These are phyloP conservation scores for Medicago lupulina DNA, from an alignment of 306 rosid genomes.

Conservation along the genomic window DNA sequence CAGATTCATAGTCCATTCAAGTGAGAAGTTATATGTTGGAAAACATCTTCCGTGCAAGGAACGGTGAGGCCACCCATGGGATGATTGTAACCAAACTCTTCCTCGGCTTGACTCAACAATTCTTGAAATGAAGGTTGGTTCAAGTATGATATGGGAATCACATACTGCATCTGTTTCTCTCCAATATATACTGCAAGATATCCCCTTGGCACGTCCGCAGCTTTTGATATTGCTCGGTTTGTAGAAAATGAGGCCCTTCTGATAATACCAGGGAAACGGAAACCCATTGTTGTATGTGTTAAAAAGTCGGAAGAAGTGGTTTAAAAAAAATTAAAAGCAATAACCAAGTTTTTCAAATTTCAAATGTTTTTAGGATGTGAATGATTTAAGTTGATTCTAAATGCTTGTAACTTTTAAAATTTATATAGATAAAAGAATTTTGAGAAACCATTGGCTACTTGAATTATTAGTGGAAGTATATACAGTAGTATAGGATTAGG, in stretches of 20 bases:
- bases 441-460: not conserved
- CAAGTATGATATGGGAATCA: constrained; percentile 14
- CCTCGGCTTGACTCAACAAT: not conserved
- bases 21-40: constrained; percentile 11
- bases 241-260: constrained; percentile 4
- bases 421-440: not conserved
- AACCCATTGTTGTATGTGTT: constrained; percentile 36
- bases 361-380: not conserved
- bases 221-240: constrained; percentile 32
- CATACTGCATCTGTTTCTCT: not conserved
- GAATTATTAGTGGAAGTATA: not conserved
- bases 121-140: constrained; percentile 16
- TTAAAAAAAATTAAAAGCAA: not conserved
- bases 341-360: not conserved
- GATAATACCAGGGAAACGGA: constrained; percentile 35
- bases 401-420: not conserved
- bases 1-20: constrained; percentile 6
- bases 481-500: not conserved
- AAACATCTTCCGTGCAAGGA: constrained; percentile 42
- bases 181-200: constrained; percentile 33
- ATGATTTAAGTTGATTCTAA: not conserved
- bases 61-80: constrained; percentile 57
- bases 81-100: constrained; percentile 31
- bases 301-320: constrained; percentile 19
- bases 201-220: not conserved